Evolutionary conservation across 192 early-diverging fungal genomes (phyloP).

Genomic region (Spizellomyces sp.): DNA sequence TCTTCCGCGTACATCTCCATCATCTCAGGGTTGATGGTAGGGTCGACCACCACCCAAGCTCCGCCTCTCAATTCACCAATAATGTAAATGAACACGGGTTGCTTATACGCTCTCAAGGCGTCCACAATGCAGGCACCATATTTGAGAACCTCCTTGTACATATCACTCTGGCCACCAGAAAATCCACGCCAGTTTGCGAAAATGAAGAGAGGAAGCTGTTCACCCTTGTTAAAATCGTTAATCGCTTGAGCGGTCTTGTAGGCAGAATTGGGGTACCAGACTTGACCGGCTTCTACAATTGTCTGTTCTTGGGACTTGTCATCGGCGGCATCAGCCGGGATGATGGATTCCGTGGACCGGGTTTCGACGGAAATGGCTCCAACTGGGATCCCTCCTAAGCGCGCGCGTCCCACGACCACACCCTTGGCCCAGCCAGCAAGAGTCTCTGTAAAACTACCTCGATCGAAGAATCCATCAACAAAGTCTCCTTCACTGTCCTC

Average conservation of each 20-base stretch:
- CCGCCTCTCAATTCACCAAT: conserved; percentile 97
- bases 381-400: conserved; percentile 95
- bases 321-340: conserved; percentile 95
- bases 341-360: conserved; percentile 85
- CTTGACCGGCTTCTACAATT: conserved; percentile 88
- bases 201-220: conserved; percentile 96
- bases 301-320: conserved; percentile 87
- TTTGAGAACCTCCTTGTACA: conserved; percentile 98
- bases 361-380: conserved; percentile 97
- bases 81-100: conserved; percentile 97
- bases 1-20: conserved; percentile 99
- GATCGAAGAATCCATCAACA: conserved; percentile 94
- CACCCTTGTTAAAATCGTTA: conserved; percentile 98
- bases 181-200: conserved; percentile 99
- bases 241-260: conserved; percentile 99
- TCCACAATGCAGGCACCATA: conserved; percentile 98
- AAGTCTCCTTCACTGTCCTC: conserved; percentile 68
- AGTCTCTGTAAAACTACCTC: conserved; percentile 94
- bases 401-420: conserved; percentile 92
- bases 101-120: conserved; percentile 92
- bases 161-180: conserved; percentile 97
- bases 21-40: conserved; percentile 93
- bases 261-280: conserved; percentile 99
- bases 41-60: conserved; percentile 97
- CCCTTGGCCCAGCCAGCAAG: conserved; percentile 96